Evolutionary conservation across 306 rosid genomes (phyloP).

Genomic region (Mucuna pruriens): DNA sequence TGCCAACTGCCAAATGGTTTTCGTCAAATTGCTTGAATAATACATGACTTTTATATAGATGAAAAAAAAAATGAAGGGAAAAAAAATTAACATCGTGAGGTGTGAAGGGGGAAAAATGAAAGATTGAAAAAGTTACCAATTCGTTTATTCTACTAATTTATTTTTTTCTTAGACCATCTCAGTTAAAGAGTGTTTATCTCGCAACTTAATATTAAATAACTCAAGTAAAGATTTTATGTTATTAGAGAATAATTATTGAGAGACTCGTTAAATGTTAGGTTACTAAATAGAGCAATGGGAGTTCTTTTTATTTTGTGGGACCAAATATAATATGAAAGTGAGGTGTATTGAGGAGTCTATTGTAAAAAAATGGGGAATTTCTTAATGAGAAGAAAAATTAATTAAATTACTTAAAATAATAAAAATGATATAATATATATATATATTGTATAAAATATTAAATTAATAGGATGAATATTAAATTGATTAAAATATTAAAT

Average conservation of each 20-base stretch:
- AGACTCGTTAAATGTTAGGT: background rate
- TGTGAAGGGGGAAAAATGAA: background rate
- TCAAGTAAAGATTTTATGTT: background rate
- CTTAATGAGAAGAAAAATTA: too few relatives aligned
- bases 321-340: background rate
- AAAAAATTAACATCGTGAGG: background rate
- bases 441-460: too few relatives aligned
- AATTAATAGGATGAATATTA: too few relatives aligned
- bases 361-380: background rate
- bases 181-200: too few relatives aligned
- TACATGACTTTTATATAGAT: background rate
- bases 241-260: background rate
- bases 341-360: background rate
- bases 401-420: too few relatives aligned
- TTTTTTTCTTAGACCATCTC: too few relatives aligned
- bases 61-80: background rate
- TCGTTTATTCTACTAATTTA: too few relatives aligned
- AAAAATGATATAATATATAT: too few relatives aligned
- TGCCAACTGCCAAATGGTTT: background rate
- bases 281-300: background rate
- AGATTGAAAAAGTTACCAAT: background rate
- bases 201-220: too few relatives aligned
- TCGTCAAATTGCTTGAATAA: background rate
- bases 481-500: too few relatives aligned
- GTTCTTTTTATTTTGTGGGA: background rate